Percentiles rank a stretch among this genome's conserved stretches.
Conservation (phyloP, 1,284 basidiomycete genomes). For the Bjerkandera adusta region DNA sequence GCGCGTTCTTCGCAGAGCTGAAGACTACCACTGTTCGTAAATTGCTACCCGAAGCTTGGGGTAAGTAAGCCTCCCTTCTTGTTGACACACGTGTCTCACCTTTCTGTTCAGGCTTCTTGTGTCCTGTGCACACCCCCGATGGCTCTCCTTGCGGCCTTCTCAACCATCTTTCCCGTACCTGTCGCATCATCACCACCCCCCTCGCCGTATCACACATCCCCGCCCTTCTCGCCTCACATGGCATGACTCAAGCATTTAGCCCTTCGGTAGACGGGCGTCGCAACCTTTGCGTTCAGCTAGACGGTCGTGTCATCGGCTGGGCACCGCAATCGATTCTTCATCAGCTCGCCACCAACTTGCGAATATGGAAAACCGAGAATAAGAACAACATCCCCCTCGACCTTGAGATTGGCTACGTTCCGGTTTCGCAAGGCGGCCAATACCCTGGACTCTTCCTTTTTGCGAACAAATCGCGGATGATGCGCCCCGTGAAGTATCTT, state of each 20-base stretch:
- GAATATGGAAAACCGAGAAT: conserved; percentile 95
- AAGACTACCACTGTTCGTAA: conserved; percentile 99
- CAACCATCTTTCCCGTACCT: conserved; percentile 95
- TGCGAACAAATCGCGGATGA: conserved; percentile 88
- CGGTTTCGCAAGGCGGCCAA: conserved; percentile 89
- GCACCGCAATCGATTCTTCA: conserved; percentile 75
- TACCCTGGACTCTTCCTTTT: conserved; percentile 98
- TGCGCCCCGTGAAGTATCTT: conserved; percentile 95
- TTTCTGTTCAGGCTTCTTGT: conserved; percentile 77
- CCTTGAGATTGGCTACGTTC: conserved; percentile 94
- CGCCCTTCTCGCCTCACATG: conserved; percentile 80
- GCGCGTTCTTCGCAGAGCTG: conserved; percentile 98
- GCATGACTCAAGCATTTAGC: conserved; percentile 92
- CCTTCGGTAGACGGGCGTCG: conserved; percentile 76
- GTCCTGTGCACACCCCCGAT: conserved; percentile 98
- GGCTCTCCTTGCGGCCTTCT: conserved; percentile 97
- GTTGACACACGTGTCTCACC: neutral
- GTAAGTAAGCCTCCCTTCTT: conserved; percentile 43
- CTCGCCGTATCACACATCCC: conserved; percentile 82
- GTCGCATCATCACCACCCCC: conserved; percentile 85
- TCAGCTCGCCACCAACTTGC: conserved; percentile 81
- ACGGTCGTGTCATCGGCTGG: conserved; percentile 97
- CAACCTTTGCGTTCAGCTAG: conserved; percentile 90
- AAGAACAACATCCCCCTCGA: conserved; percentile 85
- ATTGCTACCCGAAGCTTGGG: conserved; percentile 97